A percentile compares a stretch with the other conserved stretches of the same genome.
These are phyloP conservation scores for Daldinia caldariorum DNA, from an alignment of 495 filamentous ascomycete species.

Conservation along the genomic window DNA sequence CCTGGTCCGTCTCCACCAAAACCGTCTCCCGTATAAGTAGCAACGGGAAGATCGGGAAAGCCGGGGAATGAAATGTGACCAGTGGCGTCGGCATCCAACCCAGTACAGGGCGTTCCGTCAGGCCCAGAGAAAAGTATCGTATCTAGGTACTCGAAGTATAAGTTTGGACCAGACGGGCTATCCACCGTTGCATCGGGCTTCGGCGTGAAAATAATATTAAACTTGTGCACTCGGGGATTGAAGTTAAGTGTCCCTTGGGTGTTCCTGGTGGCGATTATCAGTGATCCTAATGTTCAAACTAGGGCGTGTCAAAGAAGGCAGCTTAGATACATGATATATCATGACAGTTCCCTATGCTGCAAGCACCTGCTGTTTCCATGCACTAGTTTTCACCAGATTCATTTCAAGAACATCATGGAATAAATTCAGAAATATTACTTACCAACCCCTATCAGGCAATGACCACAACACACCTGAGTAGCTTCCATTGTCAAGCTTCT, in stretches of 20 bases:
- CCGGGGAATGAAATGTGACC: slow-evolving; percentile 63
- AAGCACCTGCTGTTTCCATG: neutral
- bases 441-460: slow-evolving; percentile 79
- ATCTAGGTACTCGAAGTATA: slow-evolving; percentile 71
- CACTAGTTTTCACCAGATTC: neutral
- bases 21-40: slow-evolving; percentile 77
- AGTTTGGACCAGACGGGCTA: slow-evolving; percentile 69
- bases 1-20: slow-evolving; percentile 69
- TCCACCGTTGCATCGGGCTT: slow-evolving; percentile 60
- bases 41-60: slow-evolving; percentile 72
- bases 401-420: neutral
- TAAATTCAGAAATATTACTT: slow-evolving; percentile 3
- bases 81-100: slow-evolving; percentile 71
- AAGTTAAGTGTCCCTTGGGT: slow-evolving; percentile 81
- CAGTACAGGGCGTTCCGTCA: slow-evolving; percentile 73
- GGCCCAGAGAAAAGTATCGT: slow-evolving; percentile 75
- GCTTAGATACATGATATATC: neutral
- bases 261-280: slow-evolving; percentile 44
- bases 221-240: slow-evolving; percentile 78
- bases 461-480: slow-evolving; percentile 73
- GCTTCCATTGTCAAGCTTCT: slow-evolving; percentile 58
- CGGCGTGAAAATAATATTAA: slow-evolving; percentile 67
- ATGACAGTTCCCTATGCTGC: neutral
- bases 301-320: neutral
- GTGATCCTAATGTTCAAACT: neutral